Base-by-base conservation (phyloP, 2,329 filamentous ascomycete species). In the Fusarium sterilihyphosum region DNA sequence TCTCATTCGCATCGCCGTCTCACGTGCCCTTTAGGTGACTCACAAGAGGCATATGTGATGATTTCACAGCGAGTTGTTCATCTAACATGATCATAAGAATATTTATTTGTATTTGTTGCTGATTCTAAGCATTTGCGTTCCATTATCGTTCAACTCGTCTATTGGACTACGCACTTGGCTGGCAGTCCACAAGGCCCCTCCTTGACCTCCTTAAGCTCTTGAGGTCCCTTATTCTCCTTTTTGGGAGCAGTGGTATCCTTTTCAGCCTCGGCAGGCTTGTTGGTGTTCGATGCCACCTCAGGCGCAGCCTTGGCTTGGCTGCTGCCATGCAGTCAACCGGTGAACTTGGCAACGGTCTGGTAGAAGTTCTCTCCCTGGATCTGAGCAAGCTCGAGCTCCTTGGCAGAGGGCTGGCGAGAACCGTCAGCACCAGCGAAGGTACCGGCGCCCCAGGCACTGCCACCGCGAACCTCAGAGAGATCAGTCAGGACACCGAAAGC, bases 401-500 rank as follows among this genome's bases (percentile, higher is more conserved):
- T 88, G 14, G 86, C 81, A 22, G 88, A 86, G 57, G 96, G 96
- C 88, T 96, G 92, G 80, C 96, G 92, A 67, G 92, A 94, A 78
- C 96, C 96, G 79, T 98, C 94, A 69, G 81, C 87, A 71, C 82
- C 91, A 73, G 95, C 88, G 79, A 98, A 97, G 75, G 96, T 98
- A 81, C 96, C 96, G 40, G 96, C 95, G 79, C 96, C 96, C 96
- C 96, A 99, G 44, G 96, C 88, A 70, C 89, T 91, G 71, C 96
- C 96, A 80, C 96, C 96, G 82, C 93, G 94, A 73, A 96, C 88
- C 87, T 98, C 95, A 37, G 81, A 81, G 41, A 98, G 83, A 85
- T 95, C 92, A 75, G 91, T 82, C 75, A 98, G 85, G 73, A 91
- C 85, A 69, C 81, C 82, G 81, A 98, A 98, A 57, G 91, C 86